Base-by-base conservation (phyloP, 768 basidiomycete species). In the Melanogaster broomeanus region DNA sequence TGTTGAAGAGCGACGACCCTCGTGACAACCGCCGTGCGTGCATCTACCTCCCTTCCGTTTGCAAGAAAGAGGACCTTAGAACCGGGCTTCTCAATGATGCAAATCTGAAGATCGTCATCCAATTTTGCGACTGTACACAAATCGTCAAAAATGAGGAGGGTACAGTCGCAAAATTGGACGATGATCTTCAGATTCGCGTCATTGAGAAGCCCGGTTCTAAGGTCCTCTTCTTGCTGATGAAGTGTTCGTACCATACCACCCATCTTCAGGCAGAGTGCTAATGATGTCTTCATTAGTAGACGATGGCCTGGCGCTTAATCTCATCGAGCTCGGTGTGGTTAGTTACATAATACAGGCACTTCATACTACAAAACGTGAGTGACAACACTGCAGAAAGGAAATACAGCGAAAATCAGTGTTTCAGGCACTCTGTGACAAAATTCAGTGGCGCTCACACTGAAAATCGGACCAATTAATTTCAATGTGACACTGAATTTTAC, bases 41-140 rank as follows among this genome's bases (percentile, higher is more conserved):
- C 57, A 59, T 55, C 4, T 69, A 53, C 38, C 27, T 68, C 3
- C 68, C 68, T 0, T 61, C 66, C 7, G 62, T 68, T 34, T 69
- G 61, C 52, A 63, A 66, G 33, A 44, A 53, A 15, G 0, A 21
- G 3, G 52, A 53, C 2, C 35, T 69, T 25, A 58, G 37, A 34
- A 19, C 24, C 0, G 39, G 40, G 12, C 25, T 69, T 12, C 44
- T 63, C 13, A 56, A 12, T 16, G 24, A 69, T 1, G 41, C 37
- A 12, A 61, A 65, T 27, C 13, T 68, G 52, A 40, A 43, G 19
- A 34, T n/a, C 15, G 51, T 68, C 13, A 51, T 69, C 38, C 25
- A 51, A 7, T 42, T 60, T 2, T 67, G 60, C 15, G 55, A 67
- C 12, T 45, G 34, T 28, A 24, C 25, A 5, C 55, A 48, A 13